Percentiles rank a stretch among this genome's conserved stretches.
These are phyloP conservation scores for Colletotrichum salicis DNA, from an alignment of 2,329 filamentous ascomycete species.

Conservation along the genomic window DNA sequence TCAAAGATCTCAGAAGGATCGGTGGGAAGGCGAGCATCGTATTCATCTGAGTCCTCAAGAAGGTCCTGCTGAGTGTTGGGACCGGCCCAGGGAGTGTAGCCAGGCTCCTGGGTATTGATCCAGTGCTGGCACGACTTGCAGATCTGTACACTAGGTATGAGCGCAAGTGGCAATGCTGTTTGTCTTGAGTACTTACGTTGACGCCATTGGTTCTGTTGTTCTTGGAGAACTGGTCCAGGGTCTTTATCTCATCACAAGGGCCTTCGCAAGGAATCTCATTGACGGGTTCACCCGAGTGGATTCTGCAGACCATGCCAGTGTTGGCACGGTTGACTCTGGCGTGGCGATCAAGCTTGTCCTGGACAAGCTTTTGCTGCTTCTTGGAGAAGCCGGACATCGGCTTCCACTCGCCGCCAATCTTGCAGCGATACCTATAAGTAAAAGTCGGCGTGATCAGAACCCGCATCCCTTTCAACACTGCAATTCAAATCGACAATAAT, in stretches of 20 bases:
- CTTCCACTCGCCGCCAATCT: constrained; percentile 50
- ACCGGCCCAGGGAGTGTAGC: constrained; percentile 29
- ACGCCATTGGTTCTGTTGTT: constrained; percentile 41
- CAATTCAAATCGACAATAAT: too few species aligned
- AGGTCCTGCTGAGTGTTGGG: constrained; percentile 15
- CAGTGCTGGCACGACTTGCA: constrained; percentile 50
- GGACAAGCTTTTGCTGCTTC: constrained; percentile 44
- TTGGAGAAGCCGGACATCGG: constrained; percentile 45
- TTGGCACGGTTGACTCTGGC: constrained; percentile 42
- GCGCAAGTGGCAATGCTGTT: not conserved
- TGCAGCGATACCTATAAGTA: constrained; percentile 46
- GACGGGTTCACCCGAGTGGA: constrained; percentile 43
- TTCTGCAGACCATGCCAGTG: constrained; percentile 50
- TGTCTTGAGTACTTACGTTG: constrained; percentile 40
- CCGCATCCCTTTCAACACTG: too few species aligned
- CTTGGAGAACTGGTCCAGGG: constrained; percentile 45
- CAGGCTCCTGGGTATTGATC: constrained; percentile 49
- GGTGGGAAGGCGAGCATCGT: constrained; percentile 1
- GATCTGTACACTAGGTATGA: constrained; percentile 38
- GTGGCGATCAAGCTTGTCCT: constrained; percentile 31
- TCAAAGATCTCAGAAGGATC: constrained; percentile 29
- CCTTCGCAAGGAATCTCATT: constrained; percentile 45
- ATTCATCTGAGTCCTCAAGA: constrained; percentile 12
- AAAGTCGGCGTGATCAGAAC: constrained; percentile 9
- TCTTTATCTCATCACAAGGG: constrained; percentile 43